Evolutionary conservation across 768 basidiomycete genomes (phyloP).

Genomic region (Lactifluus piperatus): DNA sequence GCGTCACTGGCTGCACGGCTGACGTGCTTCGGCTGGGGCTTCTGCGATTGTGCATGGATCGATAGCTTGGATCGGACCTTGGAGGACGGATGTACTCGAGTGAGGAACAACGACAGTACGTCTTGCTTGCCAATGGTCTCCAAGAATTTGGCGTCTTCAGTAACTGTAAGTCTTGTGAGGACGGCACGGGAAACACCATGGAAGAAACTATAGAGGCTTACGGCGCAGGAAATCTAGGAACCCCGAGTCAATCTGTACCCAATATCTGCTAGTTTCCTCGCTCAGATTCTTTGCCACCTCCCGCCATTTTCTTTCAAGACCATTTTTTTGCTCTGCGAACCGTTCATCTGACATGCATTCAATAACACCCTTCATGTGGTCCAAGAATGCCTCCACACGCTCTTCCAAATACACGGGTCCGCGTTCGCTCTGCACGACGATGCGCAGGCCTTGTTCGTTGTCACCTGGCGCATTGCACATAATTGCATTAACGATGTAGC

Average conservation of each 20-base stretch:
- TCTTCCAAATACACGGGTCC: slow-evolving; percentile 71
- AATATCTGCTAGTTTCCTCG: slow-evolving; percentile 69
- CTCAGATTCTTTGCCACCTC: slow-evolving; percentile 84
- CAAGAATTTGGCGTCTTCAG: slow-evolving; percentile 62
- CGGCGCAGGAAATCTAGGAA: slow-evolving; percentile 83
- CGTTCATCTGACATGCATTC: slow-evolving; percentile 61
- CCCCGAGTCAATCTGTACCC: slow-evolving; percentile 63
- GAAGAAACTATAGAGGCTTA: slow-evolving; percentile 35
- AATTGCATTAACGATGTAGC: slow-evolving; percentile 75
- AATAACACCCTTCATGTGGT: slow-evolving; percentile 58
- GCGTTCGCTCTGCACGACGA: slow-evolving; percentile 86
- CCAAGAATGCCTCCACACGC: slow-evolving; percentile 83
- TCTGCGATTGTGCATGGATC: slow-evolving; percentile 70
- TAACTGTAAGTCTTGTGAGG: slow-evolving; percentile 35
- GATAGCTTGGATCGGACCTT: slow-evolving; percentile 72
- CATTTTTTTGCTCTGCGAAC: slow-evolving; percentile 69
- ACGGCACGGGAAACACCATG: background rate
- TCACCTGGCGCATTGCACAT: slow-evolving; percentile 51
- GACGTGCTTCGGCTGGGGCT: slow-evolving; percentile 48
- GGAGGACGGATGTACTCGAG: slow-evolving; percentile 62
- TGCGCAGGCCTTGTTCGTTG: slow-evolving; percentile 65
- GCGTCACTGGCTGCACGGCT: slow-evolving; percentile 54
- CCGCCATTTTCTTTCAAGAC: slow-evolving; percentile 71
- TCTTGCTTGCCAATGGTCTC: slow-evolving; percentile 64
- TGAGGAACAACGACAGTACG: slow-evolving; percentile 59